A percentile compares a stretch with the other conserved stretches of the same genome.
Conservation (phyloP, 305 asterid species). For the Salvia sclarea region DNA sequence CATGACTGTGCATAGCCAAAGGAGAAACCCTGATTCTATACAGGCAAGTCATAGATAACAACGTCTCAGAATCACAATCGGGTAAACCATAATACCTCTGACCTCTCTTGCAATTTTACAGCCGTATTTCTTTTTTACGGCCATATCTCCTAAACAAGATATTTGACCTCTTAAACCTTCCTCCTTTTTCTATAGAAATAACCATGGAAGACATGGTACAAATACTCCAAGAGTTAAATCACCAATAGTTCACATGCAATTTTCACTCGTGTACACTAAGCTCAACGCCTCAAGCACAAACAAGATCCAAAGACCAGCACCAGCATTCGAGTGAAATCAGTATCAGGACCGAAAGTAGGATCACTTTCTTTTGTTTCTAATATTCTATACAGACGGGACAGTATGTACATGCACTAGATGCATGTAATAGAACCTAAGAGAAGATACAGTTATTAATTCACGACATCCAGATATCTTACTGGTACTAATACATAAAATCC, state of each 20-base stretch:
- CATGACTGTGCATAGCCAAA: neutral
- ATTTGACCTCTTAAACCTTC: constrained; percentile 2
- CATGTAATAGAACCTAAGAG: neutral
- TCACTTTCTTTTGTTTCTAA: neutral
- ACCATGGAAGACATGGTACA: too few species aligned
- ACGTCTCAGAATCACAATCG: neutral
- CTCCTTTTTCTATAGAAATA: too few species aligned
- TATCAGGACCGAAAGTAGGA: neutral
- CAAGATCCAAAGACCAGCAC: neutral
- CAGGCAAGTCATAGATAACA: neutral
- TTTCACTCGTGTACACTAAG: too few species aligned
- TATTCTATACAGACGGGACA: neutral
- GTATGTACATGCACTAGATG: neutral
- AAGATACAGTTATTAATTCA: too few species aligned
- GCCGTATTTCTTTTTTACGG: neutral
- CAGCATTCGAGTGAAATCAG: neutral
- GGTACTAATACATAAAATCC: neutral
- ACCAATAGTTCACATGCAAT: too few species aligned
- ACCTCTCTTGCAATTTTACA: neutral
- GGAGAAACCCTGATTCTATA: neutral
- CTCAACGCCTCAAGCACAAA: too few species aligned
- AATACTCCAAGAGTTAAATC: too few species aligned
- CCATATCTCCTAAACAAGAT: neutral
- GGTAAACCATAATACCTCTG: neutral
- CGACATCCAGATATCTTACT: neutral